These are phyloP conservation scores for Eucalyptus curtisii DNA, from an alignment of 345 rosid genomes.

Conservation along the genomic window DNA sequence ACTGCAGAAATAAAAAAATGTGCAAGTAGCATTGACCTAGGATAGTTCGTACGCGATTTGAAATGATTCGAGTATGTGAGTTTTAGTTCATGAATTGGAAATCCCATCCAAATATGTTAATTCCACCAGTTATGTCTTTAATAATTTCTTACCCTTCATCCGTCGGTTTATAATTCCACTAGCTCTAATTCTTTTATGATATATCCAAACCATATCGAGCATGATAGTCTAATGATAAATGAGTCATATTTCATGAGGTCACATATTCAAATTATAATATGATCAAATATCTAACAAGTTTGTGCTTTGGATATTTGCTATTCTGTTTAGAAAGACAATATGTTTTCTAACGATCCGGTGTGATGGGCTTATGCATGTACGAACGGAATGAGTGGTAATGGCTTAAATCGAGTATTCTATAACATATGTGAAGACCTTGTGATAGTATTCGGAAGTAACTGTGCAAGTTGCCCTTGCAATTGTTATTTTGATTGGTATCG, in stretches of 20 bases:
- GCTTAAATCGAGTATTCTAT: not conserved
- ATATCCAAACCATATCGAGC: not conserved
- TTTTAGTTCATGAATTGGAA: not conserved
- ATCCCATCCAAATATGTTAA: not conserved
- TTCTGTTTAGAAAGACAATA: not conserved
- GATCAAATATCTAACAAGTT: not conserved
- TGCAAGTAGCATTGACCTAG: not conserved
- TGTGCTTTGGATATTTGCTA: not conserved
- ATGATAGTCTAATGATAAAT: not conserved
- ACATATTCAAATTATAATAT: fast-evolving
- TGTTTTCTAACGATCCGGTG: fast-evolving
- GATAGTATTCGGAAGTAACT: not conserved
- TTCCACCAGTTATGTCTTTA: not conserved
- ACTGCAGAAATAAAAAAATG: not conserved
- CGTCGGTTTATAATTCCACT: fast-evolving
- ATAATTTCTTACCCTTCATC: not conserved
- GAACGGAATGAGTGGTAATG: not conserved
- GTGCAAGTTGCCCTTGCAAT: not conserved
- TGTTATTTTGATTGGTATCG: not conserved
- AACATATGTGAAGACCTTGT: not conserved
- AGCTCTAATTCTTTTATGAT: not conserved
- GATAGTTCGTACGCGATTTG: not conserved
- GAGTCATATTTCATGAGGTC: not conserved
- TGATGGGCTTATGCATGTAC: not conserved
- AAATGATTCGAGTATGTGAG: not conserved